phyloP scores from a whole-genome alignment of 495 filamentous ascomycete genomes.

The Pseudevernia furfuracea region DNA sequence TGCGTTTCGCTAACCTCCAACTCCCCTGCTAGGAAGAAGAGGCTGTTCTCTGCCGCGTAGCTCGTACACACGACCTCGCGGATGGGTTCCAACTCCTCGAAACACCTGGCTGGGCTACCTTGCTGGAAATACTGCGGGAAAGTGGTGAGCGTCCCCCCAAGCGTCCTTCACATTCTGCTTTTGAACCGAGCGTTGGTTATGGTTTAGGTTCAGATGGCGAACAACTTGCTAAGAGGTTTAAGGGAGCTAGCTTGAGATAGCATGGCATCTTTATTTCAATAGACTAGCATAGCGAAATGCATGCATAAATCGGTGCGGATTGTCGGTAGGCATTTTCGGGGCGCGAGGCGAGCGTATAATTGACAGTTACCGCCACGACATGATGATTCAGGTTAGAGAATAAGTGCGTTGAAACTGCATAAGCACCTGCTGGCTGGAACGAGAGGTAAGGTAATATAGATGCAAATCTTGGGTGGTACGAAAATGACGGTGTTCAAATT shows the following conservation, averaged over 20 bases:
- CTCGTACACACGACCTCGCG: conserved; percentile 64
- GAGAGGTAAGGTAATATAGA: not conserved
- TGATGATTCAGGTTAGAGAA: not conserved
- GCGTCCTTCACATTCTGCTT: conserved; percentile 49
- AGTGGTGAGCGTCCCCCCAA: conserved; percentile 94
- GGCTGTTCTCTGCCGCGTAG: conserved; percentile 74
- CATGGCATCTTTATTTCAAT: conserved; percentile 14
- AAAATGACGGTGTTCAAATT: not conserved
- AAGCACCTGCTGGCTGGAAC: not conserved
- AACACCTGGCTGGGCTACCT: conserved; percentile 83
- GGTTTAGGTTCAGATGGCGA: conserved; percentile 44
- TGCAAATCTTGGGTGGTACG: not conserved
- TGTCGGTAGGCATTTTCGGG: not conserved
- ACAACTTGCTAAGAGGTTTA: conserved; percentile 96
- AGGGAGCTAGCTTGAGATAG: conserved; percentile 87
- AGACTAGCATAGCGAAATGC: conserved; percentile 7
- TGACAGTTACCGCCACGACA: not conserved
- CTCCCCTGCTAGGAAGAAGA: conserved; percentile 67
- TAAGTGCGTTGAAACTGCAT: not conserved
- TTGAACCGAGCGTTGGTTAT: conserved; percentile 33
- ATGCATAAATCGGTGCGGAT: not conserved
- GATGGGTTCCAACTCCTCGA: conserved; percentile 75
- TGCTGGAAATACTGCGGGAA: conserved; percentile 85
- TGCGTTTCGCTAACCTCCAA: conserved; percentile 7
- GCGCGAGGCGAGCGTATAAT: not conserved